A percentile compares a stretch with the other conserved stretches of the same genome.
These are phyloP conservation scores for Pascua sp. DNA, from an alignment of 1,284 basidiomycete genomes.

Conservation along the genomic window DNA sequence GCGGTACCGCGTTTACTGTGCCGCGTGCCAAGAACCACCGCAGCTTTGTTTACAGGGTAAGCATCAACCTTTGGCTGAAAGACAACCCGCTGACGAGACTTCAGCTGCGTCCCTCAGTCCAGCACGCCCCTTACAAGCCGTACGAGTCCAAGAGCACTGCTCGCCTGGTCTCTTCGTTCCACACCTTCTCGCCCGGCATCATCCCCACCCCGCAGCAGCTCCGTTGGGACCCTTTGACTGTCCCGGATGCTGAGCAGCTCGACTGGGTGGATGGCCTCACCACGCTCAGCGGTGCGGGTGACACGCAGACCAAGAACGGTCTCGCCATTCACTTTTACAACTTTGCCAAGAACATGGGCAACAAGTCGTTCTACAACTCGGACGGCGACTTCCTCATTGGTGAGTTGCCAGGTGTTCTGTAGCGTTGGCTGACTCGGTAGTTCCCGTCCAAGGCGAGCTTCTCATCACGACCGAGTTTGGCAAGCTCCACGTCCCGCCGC, in stretches of 20 bases:
- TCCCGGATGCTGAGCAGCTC: constrained; percentile 48
- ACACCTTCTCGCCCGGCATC: constrained; percentile 4
- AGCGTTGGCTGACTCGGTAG: neutral
- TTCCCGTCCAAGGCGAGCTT: constrained; percentile 63
- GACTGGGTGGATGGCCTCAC: constrained; percentile 64
- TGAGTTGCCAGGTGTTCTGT: no score
- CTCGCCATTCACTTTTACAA: constrained; percentile 63
- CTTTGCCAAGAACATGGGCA: constrained; percentile 62
- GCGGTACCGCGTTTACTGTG: constrained; percentile 60
- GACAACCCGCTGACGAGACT: constrained; percentile 18
- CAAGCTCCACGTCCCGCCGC: constrained; percentile 63
- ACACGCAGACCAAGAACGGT: constrained; percentile 61
- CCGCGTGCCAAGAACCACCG: constrained; percentile 56
- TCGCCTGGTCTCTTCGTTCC: constrained; percentile 8
- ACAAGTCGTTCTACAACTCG: constrained; percentile 62
- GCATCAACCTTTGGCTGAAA: no score
- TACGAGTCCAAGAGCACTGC: constrained; percentile 1
- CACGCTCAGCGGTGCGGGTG: constrained; percentile 63
- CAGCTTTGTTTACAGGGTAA: constrained; percentile 42
- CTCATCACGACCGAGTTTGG: constrained; percentile 70
- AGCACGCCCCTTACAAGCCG: constrained; percentile 49
- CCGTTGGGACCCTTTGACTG: constrained; percentile 59
- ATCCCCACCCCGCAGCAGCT: constrained; percentile 58
- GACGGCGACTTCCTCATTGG: constrained; percentile 65
- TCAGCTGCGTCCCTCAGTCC: constrained; percentile 60